phyloP scores from a whole-genome alignment of 106 monocot species.

The Gastrodia elata region DNA sequence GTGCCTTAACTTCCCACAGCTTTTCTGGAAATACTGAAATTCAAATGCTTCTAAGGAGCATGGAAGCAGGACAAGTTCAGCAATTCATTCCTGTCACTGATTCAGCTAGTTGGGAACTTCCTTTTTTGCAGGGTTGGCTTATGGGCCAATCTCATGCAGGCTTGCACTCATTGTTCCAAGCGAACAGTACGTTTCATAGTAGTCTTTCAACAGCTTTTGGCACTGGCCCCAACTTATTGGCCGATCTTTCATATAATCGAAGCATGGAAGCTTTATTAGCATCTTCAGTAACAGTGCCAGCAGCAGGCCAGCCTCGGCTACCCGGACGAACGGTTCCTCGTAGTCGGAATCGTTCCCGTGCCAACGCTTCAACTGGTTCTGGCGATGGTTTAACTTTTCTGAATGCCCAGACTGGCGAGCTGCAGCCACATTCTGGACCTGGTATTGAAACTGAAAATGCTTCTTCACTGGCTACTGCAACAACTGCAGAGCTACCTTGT shows the following conservation, averaged over 20 bases:
- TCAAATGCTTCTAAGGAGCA: conserved; percentile 48
- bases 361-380: conserved; percentile 9
- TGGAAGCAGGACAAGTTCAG: conserved; percentile 49
- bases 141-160: conserved; percentile 68
- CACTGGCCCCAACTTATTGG: conserved; percentile 11
- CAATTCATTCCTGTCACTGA: conserved; percentile 55
- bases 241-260: conserved; percentile 11
- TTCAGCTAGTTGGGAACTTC: conserved; percentile 62
- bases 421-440: conserved; percentile 8
- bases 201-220: conserved; percentile 12
- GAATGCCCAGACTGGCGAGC: conserved; percentile 19
- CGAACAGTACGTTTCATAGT: conserved; percentile 16
- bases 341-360: conserved; percentile 22
- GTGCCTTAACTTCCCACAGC: conserved; percentile 13
- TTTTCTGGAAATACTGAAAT: conserved; percentile 29
- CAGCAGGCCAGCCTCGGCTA: conserved; percentile 9
- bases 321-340: conserved; percentile 17
- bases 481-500: conserved; percentile 33
- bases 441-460: conserved; percentile 17
- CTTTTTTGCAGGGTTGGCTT: conserved; percentile 84
- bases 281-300: conserved; percentile 13
- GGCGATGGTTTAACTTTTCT: conserved; percentile 19
- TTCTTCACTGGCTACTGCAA: conserved; percentile 17
- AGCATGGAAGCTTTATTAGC: conserved; percentile 11
- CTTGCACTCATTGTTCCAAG: conserved; percentile 10